These are phyloP conservation scores for Diaporthe sp. DNA, from an alignment of 2,329 filamentous ascomycete species.

Conservation along the genomic window DNA sequence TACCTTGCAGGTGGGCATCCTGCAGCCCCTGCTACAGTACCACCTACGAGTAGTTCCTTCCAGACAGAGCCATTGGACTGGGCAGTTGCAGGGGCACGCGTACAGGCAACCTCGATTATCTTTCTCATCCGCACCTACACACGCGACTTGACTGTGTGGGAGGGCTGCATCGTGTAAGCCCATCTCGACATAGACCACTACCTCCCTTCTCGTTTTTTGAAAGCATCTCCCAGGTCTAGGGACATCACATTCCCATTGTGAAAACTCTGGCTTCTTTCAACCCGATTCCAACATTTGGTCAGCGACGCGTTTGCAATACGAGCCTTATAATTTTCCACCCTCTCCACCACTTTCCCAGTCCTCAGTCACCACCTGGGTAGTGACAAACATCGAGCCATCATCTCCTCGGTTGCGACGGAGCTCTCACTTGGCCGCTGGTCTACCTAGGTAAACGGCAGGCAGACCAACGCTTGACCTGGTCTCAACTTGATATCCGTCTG, in stretches of 20 bases:
- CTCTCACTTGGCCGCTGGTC: neutral
- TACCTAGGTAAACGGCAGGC: neutral
- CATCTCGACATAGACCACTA: neutral
- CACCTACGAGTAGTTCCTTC: neutral
- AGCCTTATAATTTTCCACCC: constrained; percentile 5
- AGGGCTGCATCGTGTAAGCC: neutral
- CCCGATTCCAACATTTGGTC: neutral
- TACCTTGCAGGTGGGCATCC: neutral
- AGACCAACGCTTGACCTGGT: neutral
- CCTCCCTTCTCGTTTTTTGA: neutral
- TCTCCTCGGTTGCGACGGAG: neutral
- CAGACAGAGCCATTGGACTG: neutral
- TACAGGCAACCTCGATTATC: constrained; percentile 5
- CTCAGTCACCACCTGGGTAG: neutral
- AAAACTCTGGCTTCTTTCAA: neutral
- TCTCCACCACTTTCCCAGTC: constrained; percentile 6
- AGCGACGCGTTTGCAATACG: constrained; percentile 15
- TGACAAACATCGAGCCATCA: neutral
- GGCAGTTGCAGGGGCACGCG: constrained; percentile 21
- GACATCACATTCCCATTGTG: neutral
- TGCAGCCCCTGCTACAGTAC: neutral
- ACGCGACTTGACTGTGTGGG: constrained; percentile 5
- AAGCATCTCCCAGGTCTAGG: neutral
- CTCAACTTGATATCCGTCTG: neutral
- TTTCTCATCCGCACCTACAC: neutral